phyloP scores from a whole-genome alignment of 371 early-diverging fungal genomes.

The Mucor mucedo region DNA sequence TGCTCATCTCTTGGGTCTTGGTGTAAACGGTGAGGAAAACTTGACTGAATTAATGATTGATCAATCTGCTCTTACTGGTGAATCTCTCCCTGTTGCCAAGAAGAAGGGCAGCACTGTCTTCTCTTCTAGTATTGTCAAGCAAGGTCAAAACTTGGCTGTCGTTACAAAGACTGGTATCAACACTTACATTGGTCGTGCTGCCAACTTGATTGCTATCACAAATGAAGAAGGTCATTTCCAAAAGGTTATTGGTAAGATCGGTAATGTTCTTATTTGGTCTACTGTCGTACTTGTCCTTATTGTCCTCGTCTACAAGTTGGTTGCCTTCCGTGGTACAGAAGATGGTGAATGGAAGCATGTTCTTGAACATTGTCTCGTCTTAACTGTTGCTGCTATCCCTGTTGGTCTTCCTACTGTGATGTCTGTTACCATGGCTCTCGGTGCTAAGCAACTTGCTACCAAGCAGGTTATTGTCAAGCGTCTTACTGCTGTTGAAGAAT shows the following conservation, averaged over 20 bases:
- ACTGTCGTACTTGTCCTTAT: slow-evolving; percentile 79
- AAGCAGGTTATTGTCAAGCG: slow-evolving; percentile 95
- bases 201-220: slow-evolving; percentile 84
- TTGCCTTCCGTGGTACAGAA: slow-evolving; percentile 40
- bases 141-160: slow-evolving; percentile 84
- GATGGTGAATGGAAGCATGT: slow-evolving; percentile 38
- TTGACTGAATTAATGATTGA: slow-evolving; percentile 84
- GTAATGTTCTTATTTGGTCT: slow-evolving; percentile 78
- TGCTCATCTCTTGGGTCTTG: slow-evolving; percentile 81
- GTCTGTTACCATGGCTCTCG: slow-evolving; percentile 95
- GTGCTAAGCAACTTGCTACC: slow-evolving; percentile 87
- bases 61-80: slow-evolving; percentile 95
- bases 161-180: slow-evolving; percentile 85
- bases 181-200: slow-evolving; percentile 92
- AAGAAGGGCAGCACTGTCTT: slow-evolving; percentile 81
- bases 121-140: slow-evolving; percentile 85
- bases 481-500: slow-evolving; percentile 91
- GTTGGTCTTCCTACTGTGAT: slow-evolving; percentile 94
- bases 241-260: slow-evolving; percentile 82
- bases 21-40: slow-evolving; percentile 76
- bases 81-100: slow-evolving; percentile 88
- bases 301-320: slow-evolving; percentile 73
- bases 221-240: slow-evolving; percentile 87
- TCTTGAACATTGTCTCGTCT: slow-evolving; percentile 64
- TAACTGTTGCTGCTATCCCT: slow-evolving; percentile 70